Percentiles rank a stretch among this genome's conserved stretches.
Evolutionary conservation across 1,139 yeast species (phyloP).

Genomic region (Candida pseudocylindracea): DNA sequence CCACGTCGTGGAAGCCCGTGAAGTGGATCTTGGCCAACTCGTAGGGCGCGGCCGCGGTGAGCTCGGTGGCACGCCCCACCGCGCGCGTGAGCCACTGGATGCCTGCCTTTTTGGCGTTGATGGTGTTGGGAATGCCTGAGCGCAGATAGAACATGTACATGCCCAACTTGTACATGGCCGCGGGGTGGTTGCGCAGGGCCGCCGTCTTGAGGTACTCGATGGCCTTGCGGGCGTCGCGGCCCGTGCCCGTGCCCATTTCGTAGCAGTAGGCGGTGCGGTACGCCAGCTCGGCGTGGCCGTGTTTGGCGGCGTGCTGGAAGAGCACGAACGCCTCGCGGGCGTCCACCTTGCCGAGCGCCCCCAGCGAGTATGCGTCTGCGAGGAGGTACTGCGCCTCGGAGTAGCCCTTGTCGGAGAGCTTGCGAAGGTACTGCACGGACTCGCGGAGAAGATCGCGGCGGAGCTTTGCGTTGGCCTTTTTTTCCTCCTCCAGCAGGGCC

Average conservation of each 20-base stretch:
- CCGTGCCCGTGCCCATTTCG: constrained; percentile 86
- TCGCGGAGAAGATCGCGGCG: constrained; percentile 38
- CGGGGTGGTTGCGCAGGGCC: constrained; percentile 80
- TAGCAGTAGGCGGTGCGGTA: constrained; percentile 81
- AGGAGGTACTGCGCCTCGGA: constrained; percentile 79
- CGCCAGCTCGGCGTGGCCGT: constrained; percentile 79
- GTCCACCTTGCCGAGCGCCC: constrained; percentile 72
- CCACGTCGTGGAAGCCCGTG: constrained; percentile 67
- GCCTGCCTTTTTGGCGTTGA: constrained; percentile 62
- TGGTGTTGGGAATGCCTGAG: constrained; percentile 57
- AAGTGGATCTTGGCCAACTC: constrained; percentile 77
- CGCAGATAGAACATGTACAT: constrained; percentile 64
- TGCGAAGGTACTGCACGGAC: constrained; percentile 47
- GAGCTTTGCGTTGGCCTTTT: constrained; percentile 6
- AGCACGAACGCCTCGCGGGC: constrained; percentile 51
- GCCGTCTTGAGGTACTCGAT: constrained; percentile 71
- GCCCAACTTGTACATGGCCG: constrained; percentile 88
- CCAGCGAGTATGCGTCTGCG: constrained; percentile 75
- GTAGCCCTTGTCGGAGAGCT: constrained; percentile 61
- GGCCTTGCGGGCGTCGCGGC: constrained; percentile 74
- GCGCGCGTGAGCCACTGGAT: constrained; percentile 88
- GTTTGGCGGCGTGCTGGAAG: constrained; percentile 82
- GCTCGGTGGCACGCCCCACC: constrained; percentile 60
- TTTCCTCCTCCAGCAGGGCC: not conserved
- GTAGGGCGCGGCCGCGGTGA: constrained; percentile 81